Conservation (phyloP, 2,329 filamentous ascomycete genomes). For the Alternaria gaisen region DNA sequence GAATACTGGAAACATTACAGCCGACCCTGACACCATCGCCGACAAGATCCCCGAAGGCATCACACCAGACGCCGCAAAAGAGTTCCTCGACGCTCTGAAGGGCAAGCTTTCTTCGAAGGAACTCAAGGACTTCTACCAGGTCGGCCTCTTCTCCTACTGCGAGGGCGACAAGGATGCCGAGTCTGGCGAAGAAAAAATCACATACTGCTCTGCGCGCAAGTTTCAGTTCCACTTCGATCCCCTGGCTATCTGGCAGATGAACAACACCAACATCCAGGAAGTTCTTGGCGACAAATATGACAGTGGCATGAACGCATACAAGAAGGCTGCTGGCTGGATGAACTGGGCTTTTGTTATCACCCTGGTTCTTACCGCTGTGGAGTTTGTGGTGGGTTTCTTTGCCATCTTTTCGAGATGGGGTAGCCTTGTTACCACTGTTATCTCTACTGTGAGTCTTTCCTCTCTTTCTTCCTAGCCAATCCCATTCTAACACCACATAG, state of each 20-base stretch:
- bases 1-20: constrained; percentile 62
- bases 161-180: constrained; percentile 65
- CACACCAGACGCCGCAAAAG: constrained; percentile 40
- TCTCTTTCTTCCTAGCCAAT: constrained; percentile 24
- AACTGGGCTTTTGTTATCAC: constrained; percentile 81
- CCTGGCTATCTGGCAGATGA: constrained; percentile 71
- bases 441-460: constrained; percentile 69
- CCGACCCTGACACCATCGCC: constrained; percentile 54
- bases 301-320: constrained; percentile 75
- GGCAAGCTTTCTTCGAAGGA: constrained; percentile 50
- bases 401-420: constrained; percentile 84
- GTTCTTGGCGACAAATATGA: constrained; percentile 72
- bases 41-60: constrained; percentile 37
- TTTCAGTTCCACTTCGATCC: constrained; percentile 80
- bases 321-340: constrained; percentile 80
- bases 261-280: constrained; percentile 60
- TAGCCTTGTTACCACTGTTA: constrained; percentile 81
- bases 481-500: constrained; percentile 43
- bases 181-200: constrained; percentile 56
- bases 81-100: constrained; percentile 54
- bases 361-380: constrained; percentile 72
- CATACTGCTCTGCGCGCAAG: constrained; percentile 73
- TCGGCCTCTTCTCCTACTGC: constrained; percentile 91
- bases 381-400: constrained; percentile 81
- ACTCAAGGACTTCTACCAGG: constrained; percentile 79